These are phyloP conservation scores for Micractinium conductrix DNA, from an alignment of 139 green algal species.

Conservation along the genomic window DNA sequence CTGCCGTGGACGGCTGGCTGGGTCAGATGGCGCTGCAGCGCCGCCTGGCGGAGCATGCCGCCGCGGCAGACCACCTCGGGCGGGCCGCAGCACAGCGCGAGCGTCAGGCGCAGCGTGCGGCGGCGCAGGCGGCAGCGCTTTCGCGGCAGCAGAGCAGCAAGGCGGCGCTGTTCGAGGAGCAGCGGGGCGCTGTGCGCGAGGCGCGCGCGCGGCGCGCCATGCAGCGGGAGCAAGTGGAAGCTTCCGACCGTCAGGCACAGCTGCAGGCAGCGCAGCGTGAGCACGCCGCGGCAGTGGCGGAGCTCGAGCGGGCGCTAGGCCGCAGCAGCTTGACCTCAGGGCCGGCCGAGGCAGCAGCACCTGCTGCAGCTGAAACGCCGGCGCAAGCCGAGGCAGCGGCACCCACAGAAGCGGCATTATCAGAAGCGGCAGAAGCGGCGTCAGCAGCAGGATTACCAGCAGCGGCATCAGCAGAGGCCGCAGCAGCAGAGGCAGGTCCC, in stretches of 20 bases:
- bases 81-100: not conserved
- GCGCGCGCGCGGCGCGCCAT: not conserved
- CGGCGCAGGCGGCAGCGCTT: not conserved
- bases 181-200: not conserved
- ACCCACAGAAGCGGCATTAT: not conserved
- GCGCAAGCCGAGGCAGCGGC: no score
- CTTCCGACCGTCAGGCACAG: conserved; percentile 16
- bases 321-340: not conserved
- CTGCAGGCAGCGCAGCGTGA: not conserved
- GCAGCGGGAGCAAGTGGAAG: conserved; percentile 15
- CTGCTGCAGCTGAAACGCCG: not conserved
- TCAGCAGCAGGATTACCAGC: not conserved
- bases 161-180: conserved; percentile 6
- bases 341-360: not conserved
- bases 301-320: conserved; percentile 15
- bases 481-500: not conserved
- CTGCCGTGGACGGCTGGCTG: conserved; percentile 26
- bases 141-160: conserved; percentile 9
- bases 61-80: not conserved
- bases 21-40: conserved; percentile 15
- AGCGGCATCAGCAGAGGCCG: not conserved
- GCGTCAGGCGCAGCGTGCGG: not conserved
- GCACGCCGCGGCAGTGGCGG: conserved; percentile 22
- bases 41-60: conserved; percentile 16
- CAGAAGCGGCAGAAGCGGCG: not conserved